Base-by-base conservation (phyloP, 2,329 filamentous ascomycete species). In the Westerdykella ornata region DNA sequence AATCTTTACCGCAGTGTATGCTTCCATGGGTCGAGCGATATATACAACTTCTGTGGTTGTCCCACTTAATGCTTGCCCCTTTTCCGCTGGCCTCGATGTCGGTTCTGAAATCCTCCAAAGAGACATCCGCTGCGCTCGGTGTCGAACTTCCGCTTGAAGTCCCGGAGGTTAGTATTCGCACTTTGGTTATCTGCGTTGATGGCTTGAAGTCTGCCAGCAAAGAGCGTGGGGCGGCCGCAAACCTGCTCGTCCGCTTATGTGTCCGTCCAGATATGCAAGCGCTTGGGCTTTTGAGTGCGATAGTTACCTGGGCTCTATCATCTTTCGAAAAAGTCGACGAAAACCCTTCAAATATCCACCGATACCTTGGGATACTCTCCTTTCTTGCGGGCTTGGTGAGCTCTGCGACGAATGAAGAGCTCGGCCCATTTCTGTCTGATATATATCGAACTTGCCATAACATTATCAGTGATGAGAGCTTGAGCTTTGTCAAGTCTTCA, bases 31-130 rank as follows among this genome's bases (percentile, higher is more conserved):
- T 95, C 61, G 85, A 96, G 65, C 77, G 85, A 40, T 97, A 96
- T 59, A 72, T 96, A 14, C 80, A 89, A 33, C 72, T 97, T 4
- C 72, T 95, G 8, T 98, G 92, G 92, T 76, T 74, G 1, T 71
- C 69, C 1, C 72, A 74, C 47, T 52, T 75, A 6, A 61, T 73
- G 45, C 58, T 75, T 22, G 88, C 88, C 1, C 92, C 92, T 0
- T 98, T 98, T 66, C 89, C 96, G 55, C 72, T 98, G 39, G 77
- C 82, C 2, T 88, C 86, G 2, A 89, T 98, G 46, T 96, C 89
- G 1, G 70, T 69, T 11, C 37, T 55, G 2, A 53, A 63, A n/a
- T 48, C 52, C 3, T 58, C 62, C 8, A 42, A 58, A 28, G 53
- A 60, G 14, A 56, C 67, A 0, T 53, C 62, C 13, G 47, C 47